Evolutionary conservation across 169 alveolate species (phyloP).

Genomic region (Theileria parva): DNA sequence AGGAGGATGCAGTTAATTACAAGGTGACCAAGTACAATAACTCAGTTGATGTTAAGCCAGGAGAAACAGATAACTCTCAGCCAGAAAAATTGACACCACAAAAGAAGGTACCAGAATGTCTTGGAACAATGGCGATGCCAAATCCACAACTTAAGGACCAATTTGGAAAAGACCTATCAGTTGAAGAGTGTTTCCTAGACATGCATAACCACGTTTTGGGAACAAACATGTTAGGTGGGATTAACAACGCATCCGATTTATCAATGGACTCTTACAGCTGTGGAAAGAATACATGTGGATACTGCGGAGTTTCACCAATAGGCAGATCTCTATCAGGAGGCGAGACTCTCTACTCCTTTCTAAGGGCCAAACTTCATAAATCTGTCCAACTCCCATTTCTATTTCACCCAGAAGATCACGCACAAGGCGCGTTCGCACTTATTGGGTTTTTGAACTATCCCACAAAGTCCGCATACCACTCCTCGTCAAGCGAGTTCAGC

Average conservation of each 20-base stretch:
- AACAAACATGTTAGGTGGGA: background rate
- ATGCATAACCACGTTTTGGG: constrained; percentile 2
- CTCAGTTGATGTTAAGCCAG: background rate
- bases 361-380: constrained; percentile 61
- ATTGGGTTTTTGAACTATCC: constrained; percentile 84
- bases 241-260: background rate
- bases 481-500: constrained; percentile 8
- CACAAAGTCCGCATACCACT: constrained; percentile 22
- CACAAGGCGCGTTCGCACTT: constrained; percentile 79
- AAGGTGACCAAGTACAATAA: background rate
- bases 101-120: constrained; percentile 2
- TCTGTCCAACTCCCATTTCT: constrained; percentile 80
- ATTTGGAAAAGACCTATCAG: background rate
- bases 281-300: constrained; percentile 53
- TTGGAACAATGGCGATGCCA: background rate
- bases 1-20: background rate
- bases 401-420: constrained; percentile 83
- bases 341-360: constrained; percentile 65
- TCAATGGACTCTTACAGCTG: constrained; percentile 44
- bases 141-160: constrained; percentile 1
- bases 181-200: constrained; percentile 7
- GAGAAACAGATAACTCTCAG: background rate
- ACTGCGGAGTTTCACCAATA: constrained; percentile 64
- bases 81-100: background rate
- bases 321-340: constrained; percentile 40